Evolutionary conservation across 345 rosid species (phyloP).

Genomic region (Firmiana major): DNA sequence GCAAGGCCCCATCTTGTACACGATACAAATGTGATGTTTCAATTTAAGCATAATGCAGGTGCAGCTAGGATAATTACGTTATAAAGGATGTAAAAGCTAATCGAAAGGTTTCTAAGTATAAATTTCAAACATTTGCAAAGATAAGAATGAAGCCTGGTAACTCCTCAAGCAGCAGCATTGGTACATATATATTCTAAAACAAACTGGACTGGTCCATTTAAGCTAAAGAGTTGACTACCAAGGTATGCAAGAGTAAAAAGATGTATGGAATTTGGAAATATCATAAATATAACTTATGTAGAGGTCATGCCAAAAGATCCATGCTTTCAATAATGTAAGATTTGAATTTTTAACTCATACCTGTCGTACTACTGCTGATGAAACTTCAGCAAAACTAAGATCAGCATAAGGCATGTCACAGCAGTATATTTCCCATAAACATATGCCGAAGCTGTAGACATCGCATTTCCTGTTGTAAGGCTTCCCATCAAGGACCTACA

Average conservation of each 20-base stretch:
- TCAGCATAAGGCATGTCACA: slow-evolving; percentile 81
- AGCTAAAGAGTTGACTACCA: neutral
- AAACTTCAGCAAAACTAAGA: slow-evolving; percentile 68
- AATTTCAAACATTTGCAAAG: neutral
- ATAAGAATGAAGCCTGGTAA: neutral
- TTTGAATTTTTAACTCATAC: slow-evolving; percentile 24
- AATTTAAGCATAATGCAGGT: neutral
- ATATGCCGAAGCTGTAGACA: slow-evolving; percentile 82
- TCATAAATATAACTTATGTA: neutral
- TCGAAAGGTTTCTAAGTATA: neutral
- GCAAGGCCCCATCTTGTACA: neutral
- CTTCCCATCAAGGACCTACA: slow-evolving; percentile 79
- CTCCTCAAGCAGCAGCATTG: neutral
- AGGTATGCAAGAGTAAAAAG: neutral
- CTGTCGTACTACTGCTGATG: slow-evolving; percentile 73
- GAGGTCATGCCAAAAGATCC: neutral
- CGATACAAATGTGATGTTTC: neutral
- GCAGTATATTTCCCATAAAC: slow-evolving; percentile 87
- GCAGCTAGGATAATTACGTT: neutral
- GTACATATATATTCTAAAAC: neutral
- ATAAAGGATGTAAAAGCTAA: neutral
- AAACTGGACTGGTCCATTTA: neutral
- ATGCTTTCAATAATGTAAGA: neutral
- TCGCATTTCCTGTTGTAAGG: slow-evolving; percentile 80
- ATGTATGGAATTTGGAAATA: neutral